A percentile compares a stretch with the other conserved stretches of the same genome.
Conservation (phyloP, 179 eudicot species). For the Beta corolliflora region DNA sequence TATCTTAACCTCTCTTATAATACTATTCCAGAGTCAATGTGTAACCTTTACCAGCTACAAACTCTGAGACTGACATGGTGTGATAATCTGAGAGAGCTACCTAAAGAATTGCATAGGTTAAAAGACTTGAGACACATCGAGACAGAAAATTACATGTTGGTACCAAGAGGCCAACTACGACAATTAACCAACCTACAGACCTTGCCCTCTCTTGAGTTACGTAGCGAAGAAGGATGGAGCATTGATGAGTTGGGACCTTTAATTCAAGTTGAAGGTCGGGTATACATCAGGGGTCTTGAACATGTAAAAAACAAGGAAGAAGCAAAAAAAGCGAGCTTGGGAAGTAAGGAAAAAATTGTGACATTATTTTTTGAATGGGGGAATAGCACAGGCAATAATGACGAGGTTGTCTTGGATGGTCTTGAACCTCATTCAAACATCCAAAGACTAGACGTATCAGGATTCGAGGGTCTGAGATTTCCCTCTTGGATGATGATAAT, state of each 20-base stretch:
- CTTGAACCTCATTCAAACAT: constrained; percentile 17
- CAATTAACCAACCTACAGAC: neutral
- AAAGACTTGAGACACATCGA: no score
- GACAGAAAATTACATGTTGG: neutral
- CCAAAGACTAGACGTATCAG: neutral
- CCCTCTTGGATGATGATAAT: constrained; percentile 20
- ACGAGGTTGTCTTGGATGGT: constrained; percentile 19
- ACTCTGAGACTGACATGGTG: no score
- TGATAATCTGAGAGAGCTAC: no score
- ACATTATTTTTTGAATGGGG: neutral
- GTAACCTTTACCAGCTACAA: no score
- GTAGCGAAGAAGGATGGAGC: constrained; percentile 18
- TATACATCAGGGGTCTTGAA: neutral
- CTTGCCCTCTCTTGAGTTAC: neutral
- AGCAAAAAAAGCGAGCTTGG: constrained; percentile 11
- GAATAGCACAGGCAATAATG: neutral
- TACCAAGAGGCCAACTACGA: neutral
- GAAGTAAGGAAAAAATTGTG: neutral
- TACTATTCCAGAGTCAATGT: no score
- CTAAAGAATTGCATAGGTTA: no score
- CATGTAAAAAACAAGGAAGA: constrained; percentile 12
- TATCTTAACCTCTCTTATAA: no score
- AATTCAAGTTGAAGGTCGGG: neutral
- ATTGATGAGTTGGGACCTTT: constrained; percentile 15
- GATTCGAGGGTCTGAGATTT: neutral